Evolutionary conservation across 1,284 basidiomycete species (phyloP).

Genomic region (Peniophora sp.): DNA sequence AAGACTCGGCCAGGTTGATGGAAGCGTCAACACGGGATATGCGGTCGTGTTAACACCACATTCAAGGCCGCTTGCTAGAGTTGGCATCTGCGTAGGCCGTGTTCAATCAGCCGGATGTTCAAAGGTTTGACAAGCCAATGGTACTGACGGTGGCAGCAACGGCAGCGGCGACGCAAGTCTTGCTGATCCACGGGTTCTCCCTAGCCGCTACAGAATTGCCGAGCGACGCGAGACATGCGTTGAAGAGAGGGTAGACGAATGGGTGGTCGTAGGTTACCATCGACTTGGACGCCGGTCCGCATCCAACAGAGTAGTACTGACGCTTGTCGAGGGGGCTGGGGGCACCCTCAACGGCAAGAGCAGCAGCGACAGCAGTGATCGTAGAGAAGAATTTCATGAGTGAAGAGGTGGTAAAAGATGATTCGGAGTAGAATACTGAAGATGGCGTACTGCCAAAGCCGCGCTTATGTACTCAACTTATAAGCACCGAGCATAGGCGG

Average conservation of each 20-base stretch:
- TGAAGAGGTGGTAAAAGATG: not conserved
- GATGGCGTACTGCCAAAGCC: not conserved
- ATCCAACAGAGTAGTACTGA: not conserved
- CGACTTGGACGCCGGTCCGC: not conserved
- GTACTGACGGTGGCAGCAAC: not conserved
- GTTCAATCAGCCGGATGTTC: not conserved
- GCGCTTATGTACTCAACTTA: no score
- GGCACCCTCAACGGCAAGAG: not conserved
- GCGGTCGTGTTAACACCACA: no score
- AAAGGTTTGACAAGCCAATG: not conserved
- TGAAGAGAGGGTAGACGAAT: not conserved
- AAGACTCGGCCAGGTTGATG: not conserved
- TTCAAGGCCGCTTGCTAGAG: no score
- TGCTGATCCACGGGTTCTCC: not conserved
- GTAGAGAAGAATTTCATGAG: not conserved
- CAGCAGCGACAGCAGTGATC: not conserved
- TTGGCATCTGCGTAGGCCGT: not conserved
- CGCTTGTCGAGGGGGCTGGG: not conserved
- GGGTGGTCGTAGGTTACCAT: not conserved
- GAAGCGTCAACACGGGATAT: no score
- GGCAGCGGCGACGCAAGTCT: not conserved
- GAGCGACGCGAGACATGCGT: not conserved
- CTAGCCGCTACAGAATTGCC: not conserved
- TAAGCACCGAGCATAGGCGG: no score
- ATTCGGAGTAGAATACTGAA: conserved; percentile 2